Evolutionary conservation across 805 yeast species (phyloP).

Genomic region (Pichia occidentalis): DNA sequence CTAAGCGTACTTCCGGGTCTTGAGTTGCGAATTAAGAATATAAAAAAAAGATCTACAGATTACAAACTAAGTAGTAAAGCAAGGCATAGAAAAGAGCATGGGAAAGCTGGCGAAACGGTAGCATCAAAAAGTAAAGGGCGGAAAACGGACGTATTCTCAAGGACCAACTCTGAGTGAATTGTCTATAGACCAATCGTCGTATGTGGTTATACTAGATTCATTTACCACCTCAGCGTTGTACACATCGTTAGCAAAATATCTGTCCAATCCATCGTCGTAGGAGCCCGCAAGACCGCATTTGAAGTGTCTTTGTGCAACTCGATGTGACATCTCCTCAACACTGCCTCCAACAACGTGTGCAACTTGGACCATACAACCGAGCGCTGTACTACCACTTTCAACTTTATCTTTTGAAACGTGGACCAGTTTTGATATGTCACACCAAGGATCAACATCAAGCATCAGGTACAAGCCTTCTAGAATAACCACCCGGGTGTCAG

Average conservation of each 20-base stretch:
- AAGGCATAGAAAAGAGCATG: too few species aligned
- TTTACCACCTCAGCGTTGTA: constrained; percentile 46
- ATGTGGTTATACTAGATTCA: constrained; percentile 10
- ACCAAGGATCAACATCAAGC: constrained; percentile 56
- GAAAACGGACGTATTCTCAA: too few species aligned
- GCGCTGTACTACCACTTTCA: constrained; percentile 32
- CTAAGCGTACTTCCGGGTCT: too few species aligned
- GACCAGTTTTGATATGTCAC: constrained; percentile 34
- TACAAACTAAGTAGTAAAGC: too few species aligned
- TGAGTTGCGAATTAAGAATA: too few species aligned
- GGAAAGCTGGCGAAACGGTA: too few species aligned
- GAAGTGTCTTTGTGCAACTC: constrained; percentile 66
- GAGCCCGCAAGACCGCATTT: constrained; percentile 44
- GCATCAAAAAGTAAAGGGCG: too few species aligned
- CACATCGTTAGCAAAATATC: constrained; percentile 53
- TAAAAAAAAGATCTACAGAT: too few species aligned
- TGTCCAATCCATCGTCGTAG: constrained; percentile 43
- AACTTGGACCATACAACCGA: constrained; percentile 35
- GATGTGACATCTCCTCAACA: constrained; percentile 37
- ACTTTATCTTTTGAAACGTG: constrained; percentile 12
- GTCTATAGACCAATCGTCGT: constrained; percentile 18
- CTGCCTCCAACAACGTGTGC: constrained; percentile 26
- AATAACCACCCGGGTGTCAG: constrained; percentile 44
- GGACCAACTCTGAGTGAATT: constrained; percentile 15
- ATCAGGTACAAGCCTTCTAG: constrained; percentile 74